Percentiles rank a stretch among this genome's conserved stretches.
Evolutionary conservation across 2,329 filamentous ascomycete species (phyloP).

Genomic region (Cylindrodendrum hubeiense): DNA sequence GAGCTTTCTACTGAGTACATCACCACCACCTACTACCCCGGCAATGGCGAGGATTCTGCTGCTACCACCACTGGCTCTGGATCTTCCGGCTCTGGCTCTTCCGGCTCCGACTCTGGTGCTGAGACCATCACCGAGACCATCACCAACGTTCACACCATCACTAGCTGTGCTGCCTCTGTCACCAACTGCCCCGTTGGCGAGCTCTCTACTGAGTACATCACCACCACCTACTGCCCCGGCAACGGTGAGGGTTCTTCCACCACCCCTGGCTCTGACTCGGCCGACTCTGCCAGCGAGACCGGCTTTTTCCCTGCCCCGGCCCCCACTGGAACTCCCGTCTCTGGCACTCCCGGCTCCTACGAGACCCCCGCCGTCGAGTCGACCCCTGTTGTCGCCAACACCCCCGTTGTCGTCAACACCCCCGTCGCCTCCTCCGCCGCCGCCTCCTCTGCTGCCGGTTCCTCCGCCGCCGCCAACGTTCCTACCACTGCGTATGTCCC

Average conservation of each 20-base stretch:
- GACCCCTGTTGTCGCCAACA: background rate
- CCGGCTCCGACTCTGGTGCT: background rate
- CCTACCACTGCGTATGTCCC: conserved; percentile 10
- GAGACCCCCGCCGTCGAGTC: background rate
- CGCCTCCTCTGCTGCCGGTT: conserved; percentile 4
- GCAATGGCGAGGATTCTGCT: background rate
- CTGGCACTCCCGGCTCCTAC: background rate
- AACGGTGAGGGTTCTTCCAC: background rate
- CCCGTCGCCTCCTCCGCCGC: conserved; percentile 3
- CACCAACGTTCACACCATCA: conserved; percentile 28
- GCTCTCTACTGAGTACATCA: conserved; percentile 33
- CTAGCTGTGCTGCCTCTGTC: conserved; percentile 28
- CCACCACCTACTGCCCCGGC: conserved; percentile 34
- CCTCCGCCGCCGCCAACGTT: conserved; percentile 7
- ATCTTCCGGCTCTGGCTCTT: background rate
- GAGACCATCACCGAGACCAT: conserved; percentile 5
- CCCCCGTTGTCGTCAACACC: background rate
- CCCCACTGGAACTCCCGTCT: background rate
- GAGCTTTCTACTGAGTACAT: conserved; percentile 30
- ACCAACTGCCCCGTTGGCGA: conserved; percentile 28
- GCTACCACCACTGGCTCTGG: background rate
- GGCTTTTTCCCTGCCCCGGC: conserved; percentile 11
- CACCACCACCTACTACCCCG: conserved; percentile 35
- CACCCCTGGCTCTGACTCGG: background rate
- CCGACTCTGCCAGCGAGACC: background rate